Conservation (phyloP, 805 yeast species). For the Candida suzukii region DNA sequence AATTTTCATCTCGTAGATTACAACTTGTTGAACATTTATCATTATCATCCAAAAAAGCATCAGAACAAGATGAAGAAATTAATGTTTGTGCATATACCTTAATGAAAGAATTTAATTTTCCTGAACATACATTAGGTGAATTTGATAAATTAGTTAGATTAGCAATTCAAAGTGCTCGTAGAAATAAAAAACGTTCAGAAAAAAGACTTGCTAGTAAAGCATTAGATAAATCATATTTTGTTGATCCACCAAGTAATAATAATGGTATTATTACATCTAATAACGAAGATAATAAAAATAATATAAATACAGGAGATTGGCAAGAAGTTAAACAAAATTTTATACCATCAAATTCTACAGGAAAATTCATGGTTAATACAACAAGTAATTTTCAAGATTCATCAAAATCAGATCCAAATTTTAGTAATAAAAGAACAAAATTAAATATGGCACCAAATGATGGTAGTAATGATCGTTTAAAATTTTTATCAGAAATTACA, state of each 20-base stretch:
- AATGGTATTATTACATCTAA: neutral
- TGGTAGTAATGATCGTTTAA: constrained; percentile 9
- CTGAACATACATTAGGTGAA: constrained; percentile 51
- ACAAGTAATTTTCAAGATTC: too few relatives aligned
- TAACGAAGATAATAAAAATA: neutral
- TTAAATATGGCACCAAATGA: neutral
- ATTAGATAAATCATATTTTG: neutral
- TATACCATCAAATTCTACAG: neutral
- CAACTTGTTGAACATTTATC: constrained; percentile 77
- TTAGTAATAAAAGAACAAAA: neutral
- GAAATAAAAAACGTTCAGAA: constrained; percentile 71
- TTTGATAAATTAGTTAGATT: constrained; percentile 88
- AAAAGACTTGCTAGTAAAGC: constrained; percentile 26
- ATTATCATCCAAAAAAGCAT: constrained; percentile 63
- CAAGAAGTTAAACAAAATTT: neutral
- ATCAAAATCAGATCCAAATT: too few relatives aligned
- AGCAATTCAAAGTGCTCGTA: constrained; percentile 86
- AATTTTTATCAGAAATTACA: constrained; percentile 19
- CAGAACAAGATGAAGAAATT: constrained; percentile 86
- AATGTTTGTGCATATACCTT: constrained; percentile 69
- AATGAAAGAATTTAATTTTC: constrained; percentile 71
- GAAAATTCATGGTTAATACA: neutral
- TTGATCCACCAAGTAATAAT: neutral
- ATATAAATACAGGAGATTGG: neutral
- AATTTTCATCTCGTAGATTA: constrained; percentile 82